A percentile compares a stretch with the other conserved stretches of the same genome.
Evolutionary conservation across 176 grass and related monocot species (phyloP).

Genomic region (Oryza nivara): DNA sequence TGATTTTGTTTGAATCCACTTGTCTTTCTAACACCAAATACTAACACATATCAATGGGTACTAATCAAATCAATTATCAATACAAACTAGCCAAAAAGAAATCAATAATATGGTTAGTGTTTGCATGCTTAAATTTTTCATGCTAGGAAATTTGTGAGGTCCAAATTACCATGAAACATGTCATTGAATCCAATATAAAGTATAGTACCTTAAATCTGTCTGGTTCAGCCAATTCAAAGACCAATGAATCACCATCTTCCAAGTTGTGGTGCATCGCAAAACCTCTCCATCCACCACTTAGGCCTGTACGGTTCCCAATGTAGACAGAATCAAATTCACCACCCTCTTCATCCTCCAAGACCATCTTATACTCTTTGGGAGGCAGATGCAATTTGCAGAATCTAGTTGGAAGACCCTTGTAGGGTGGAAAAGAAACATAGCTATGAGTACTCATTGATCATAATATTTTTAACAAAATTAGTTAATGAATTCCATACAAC

Average conservation of each 20-base stretch:
- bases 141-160: not conserved
- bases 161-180: not conserved
- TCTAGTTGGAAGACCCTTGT: conserved; percentile 70
- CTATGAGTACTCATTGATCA: not conserved
- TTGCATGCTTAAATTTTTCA: not conserved
- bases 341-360: conserved; percentile 87
- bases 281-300: conserved; percentile 96
- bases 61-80: not conserved
- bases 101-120: not conserved
- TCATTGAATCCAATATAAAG: conserved; percentile 6
- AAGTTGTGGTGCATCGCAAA: conserved; percentile 83
- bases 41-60: not conserved
- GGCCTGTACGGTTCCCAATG: conserved; percentile 77
- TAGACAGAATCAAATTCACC: conserved; percentile 76
- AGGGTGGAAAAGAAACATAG: not conserved
- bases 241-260: conserved; percentile 91
- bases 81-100: not conserved
- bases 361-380: conserved; percentile 73
- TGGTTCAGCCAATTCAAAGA: conserved; percentile 76
- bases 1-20: not conserved
- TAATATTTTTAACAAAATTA: not conserved
- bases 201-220: conserved; percentile 82
- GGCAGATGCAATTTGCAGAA: conserved; percentile 90
- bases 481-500: conserved; percentile 15
- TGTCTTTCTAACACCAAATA: not conserved